phyloP scores from a whole-genome alignment of 495 filamentous ascomycete genomes.

The Sabuloglossum arenarium region DNA sequence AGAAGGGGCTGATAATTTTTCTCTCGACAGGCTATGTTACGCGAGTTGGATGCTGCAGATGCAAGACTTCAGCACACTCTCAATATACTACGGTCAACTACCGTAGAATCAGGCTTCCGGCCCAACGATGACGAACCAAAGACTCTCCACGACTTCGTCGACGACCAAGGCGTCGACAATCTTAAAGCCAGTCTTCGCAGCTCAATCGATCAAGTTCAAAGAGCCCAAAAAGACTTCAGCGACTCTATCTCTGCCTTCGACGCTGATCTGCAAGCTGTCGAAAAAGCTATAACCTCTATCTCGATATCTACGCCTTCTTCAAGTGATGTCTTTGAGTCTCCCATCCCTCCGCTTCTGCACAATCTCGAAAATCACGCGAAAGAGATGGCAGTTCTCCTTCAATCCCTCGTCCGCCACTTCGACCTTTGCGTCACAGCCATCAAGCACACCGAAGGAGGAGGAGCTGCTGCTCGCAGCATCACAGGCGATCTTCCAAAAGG shows the following conservation, averaged over 20 bases:
- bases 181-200: slow-evolving; percentile 43
- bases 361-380: slow-evolving; percentile 57
- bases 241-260: slow-evolving; percentile 26
- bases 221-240: slow-evolving; percentile 32
- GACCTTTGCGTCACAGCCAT: slow-evolving; percentile 87
- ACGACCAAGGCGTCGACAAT: slow-evolving; percentile 53
- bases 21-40: slow-evolving; percentile 26
- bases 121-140: slow-evolving; percentile 42
- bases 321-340: slow-evolving; percentile 21
- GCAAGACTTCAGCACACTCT: slow-evolving; percentile 50
- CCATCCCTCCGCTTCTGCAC: slow-evolving; percentile 46
- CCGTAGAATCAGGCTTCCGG: slow-evolving; percentile 54
- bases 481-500: slow-evolving; percentile 37
- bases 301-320: slow-evolving; percentile 12
- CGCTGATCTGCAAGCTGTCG: slow-evolving; percentile 40
- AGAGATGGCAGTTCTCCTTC: slow-evolving; percentile 62
- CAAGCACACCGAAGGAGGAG: slow-evolving; percentile 78
- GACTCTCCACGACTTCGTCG: slow-evolving; percentile 75
- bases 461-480: slow-evolving; percentile 44
- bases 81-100: slow-evolving; percentile 41
- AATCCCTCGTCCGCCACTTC: slow-evolving; percentile 76
- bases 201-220: slow-evolving; percentile 37
- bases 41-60: slow-evolving; percentile 54
- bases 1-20: not conserved
- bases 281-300: slow-evolving; percentile 26